Percentiles rank a stretch among this genome's conserved stretches.
phyloP scores from a whole-genome alignment of 495 filamentous ascomycete genomes.

The Aspergillus egyptiacus region DNA sequence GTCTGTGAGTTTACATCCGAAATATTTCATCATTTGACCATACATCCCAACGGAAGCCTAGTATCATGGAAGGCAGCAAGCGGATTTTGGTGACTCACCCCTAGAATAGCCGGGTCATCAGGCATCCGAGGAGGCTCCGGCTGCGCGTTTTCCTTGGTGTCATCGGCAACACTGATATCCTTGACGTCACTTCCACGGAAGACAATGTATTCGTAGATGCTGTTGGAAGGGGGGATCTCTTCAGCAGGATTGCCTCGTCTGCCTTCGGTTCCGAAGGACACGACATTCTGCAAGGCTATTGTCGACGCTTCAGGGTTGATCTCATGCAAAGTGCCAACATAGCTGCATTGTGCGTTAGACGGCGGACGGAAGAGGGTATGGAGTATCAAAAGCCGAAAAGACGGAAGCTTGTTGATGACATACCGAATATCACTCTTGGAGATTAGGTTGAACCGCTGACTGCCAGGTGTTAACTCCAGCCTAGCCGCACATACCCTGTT shows the following conservation, averaged over 20 bases:
- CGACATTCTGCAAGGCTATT: conserved; percentile 92
- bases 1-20: conserved; percentile 54
- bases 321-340: conserved; percentile 91
- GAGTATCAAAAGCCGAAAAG: neutral
- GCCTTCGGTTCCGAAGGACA: conserved; percentile 88
- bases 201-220: conserved; percentile 97
- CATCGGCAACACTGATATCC: conserved; percentile 85
- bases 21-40: conserved; percentile 58
- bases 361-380: neutral
- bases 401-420: conserved; percentile 17
- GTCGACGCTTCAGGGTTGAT: conserved; percentile 97
- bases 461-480: conserved; percentile 44
- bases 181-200: conserved; percentile 99
- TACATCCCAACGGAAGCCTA: too few species aligned
- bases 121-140: conserved; percentile 64
- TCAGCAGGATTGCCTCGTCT: conserved; percentile 69
- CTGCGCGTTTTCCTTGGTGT: conserved; percentile 67
- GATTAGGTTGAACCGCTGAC: conserved; percentile 62
- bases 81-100: conserved; percentile 76
- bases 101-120: conserved; percentile 94
- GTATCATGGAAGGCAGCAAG: neutral
- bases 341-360: conserved; percentile 52
- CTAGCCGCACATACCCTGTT: conserved; percentile 37
- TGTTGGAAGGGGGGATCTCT: conserved; percentile 73
- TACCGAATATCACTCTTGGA: conserved; percentile 97